Conservation (phyloP, 1,284 basidiomycete genomes). For the Cutaneotrichosporon mucoides region DNA sequence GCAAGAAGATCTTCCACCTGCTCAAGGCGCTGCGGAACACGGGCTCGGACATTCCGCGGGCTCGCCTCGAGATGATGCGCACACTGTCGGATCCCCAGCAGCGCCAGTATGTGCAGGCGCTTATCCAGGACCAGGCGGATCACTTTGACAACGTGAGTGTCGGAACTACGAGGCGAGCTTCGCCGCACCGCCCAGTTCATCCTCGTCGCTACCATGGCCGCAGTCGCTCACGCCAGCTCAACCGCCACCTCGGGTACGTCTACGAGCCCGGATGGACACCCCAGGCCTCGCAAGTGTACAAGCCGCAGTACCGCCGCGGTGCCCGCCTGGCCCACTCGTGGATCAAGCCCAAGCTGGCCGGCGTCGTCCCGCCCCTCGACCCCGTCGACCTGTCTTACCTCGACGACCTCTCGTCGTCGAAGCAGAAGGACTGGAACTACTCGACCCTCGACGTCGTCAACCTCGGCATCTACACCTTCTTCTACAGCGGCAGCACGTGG, state of each 20-base stretch:
- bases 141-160: conserved; percentile 29
- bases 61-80: conserved; percentile 21
- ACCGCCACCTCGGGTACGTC: conserved; percentile 28
- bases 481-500: conserved; percentile 15
- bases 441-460: conserved; percentile 21
- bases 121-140: conserved; percentile 23
- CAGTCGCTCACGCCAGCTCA: conserved; percentile 10
- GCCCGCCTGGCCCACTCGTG: conserved; percentile 24
- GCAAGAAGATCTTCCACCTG: conserved; percentile 25
- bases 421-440: conserved; percentile 18
- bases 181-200: too few species aligned
- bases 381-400: conserved; percentile 25
- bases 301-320: conserved; percentile 19
- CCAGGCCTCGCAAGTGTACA: conserved; percentile 11
- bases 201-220: too few species aligned
- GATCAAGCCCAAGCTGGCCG: conserved; percentile 11
- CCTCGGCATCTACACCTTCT: conserved; percentile 10
- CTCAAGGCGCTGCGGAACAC: conserved; percentile 25
- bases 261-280: conserved; percentile 21
- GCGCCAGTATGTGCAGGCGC: conserved; percentile 13
- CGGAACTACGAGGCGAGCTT: too few species aligned
- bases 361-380: conserved; percentile 1
- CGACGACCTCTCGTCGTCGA: conserved; percentile 14
- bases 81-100: conserved; percentile 21
- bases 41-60: conserved; percentile 14